These are phyloP conservation scores for Suhomyces sp. DNA, from an alignment of 805 yeast genomes.

Conservation along the genomic window DNA sequence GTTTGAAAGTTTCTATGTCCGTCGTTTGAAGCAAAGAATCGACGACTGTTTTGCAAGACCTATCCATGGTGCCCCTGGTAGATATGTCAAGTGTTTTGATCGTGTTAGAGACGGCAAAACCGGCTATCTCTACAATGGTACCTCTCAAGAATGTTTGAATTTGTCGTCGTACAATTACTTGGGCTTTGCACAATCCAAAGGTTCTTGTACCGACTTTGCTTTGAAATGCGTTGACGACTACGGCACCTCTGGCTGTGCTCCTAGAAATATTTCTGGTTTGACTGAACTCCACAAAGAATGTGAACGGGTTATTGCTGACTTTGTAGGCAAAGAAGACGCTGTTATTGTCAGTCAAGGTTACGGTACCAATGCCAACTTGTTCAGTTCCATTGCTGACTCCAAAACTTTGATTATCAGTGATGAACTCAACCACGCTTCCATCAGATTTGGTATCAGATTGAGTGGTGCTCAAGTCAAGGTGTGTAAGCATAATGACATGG, in stretches of 20 bases:
- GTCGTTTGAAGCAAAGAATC: conserved; percentile 85
- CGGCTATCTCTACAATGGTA: conserved; percentile 71
- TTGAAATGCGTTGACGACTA: conserved; percentile 58
- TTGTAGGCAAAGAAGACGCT: conserved; percentile 88
- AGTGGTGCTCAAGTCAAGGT: conserved; percentile 92
- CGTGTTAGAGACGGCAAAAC: conserved; percentile 67
- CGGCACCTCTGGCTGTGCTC: conserved; percentile 78
- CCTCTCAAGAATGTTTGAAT: conserved; percentile 74
- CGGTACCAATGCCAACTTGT: conserved; percentile 89
- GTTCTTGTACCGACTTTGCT: conserved; percentile 82
- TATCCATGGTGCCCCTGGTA: conserved; percentile 96
- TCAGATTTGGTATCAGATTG: conserved; percentile 89
- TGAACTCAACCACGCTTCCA: conserved; percentile 92
- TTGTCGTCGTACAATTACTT: conserved; percentile 89
- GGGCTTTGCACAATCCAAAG: conserved; percentile 95
- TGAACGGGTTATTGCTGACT: conserved; percentile 75
- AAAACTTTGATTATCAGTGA: conserved; percentile 91
- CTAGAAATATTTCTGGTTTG: conserved; percentile 73
- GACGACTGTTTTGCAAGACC: conserved; percentile 96
- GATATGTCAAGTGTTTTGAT: conserved; percentile 78
- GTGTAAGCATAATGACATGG: conserved; percentile 90
- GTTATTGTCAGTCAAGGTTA: conserved; percentile 90
- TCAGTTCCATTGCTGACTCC: conserved; percentile 77
- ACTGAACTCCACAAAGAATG: conserved; percentile 70
- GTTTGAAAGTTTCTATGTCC: conserved; percentile 88